Base-by-base conservation (phyloP, 129 eudicot species). In the Tagetes patula region DNA sequence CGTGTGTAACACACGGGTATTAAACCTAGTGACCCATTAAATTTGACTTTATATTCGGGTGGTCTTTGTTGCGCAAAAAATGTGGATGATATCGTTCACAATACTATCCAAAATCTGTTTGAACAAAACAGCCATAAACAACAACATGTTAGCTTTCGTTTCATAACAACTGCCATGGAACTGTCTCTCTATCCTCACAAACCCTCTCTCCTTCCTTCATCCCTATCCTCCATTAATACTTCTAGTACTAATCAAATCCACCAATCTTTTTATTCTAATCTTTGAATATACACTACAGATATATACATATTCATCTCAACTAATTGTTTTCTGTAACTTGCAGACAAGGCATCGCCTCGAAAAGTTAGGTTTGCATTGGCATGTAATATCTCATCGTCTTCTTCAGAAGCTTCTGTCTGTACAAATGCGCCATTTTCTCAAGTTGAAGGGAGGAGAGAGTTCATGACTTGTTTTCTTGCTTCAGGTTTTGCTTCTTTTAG, bases 391-490 rank as follows among this genome's bases (percentile, higher is more conserved):
- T 84, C 88, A 27, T 85, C 86, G 32, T 80, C 96, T 47, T 75
- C 86, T 39, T 60, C 75, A 33, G 82, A 83, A 63, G 76, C 66
- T 53, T 50, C 82, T 13, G 69, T 46, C 20, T 40, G 72, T 38
- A 34, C 69, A 11, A 56, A 49, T 3, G 67, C 74, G 8, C 32
- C 77, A 48, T 30, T 80, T 66, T 34, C 45, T 42, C 82, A 56
- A 55, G 40, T 60, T 32, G 86, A 85, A 13, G 86, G 89, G 11
- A 87, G 96, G 77, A 92, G 97, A 87, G 80, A 86, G 11, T 40
- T 92, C 40, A 34, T 92, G 81, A 83, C 74, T 65, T 82, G 72
- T 76, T 80, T 87, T 64, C 84, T 92, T 71, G 82, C 87, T 71
- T 76, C 96, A 85, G 96, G 90, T 81, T 55, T 62, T 64, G 66